Evolutionary conservation across 2,329 filamentous ascomycete species (phyloP), one percentile per base, ranked within the genome.

Genomic region (Coniochaeta prunicola): DNA sequence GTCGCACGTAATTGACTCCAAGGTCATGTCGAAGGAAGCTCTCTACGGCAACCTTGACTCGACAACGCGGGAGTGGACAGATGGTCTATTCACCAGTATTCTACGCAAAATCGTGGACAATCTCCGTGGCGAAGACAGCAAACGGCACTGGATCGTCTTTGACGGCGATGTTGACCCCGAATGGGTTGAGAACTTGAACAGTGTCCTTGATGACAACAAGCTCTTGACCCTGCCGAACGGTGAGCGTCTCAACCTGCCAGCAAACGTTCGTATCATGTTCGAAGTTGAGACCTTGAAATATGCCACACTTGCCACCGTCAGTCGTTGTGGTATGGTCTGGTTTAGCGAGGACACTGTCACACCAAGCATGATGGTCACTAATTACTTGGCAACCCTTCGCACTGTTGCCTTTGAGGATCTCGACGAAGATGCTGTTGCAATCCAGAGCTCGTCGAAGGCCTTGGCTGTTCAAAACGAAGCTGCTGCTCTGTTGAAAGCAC

Each of bases 301-400:
- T 71, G 94, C 94, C 38, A 99, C 94, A 0, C 84, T 99, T 50
- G 94, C 94, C 59, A 99, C 94, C n/a, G 94, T 99, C 69, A 96
- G 90, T 86, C 92, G 94, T 76, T 99, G 94, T 72, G 94, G 94
- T 81, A 99, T 99, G 94, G 96, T 99, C 15, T 99, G 94, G 94
- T 99, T 97, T 77, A 99, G 92, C 70, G 93, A 97, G 68, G 96
- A 99, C 69, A 97, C 92, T 30, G 93, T 99, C 42, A 93, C 91
- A 33, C 85, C 93, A 1, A 84, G 83, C 64, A 96, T 99, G 89
- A 90, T 97, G 86, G 88, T 97, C 42, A 81, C 85, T 62, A 91
- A 97, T 74, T 97, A 99, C 68, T 83, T 99, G 57, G 86, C 94
- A 61, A 86, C 88, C 53, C 84, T 99, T 40, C 87, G 88, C 65